phyloP scores from a whole-genome alignment of 2,329 filamentous ascomycete genomes.

The Amesomyces nigricolor region DNA sequence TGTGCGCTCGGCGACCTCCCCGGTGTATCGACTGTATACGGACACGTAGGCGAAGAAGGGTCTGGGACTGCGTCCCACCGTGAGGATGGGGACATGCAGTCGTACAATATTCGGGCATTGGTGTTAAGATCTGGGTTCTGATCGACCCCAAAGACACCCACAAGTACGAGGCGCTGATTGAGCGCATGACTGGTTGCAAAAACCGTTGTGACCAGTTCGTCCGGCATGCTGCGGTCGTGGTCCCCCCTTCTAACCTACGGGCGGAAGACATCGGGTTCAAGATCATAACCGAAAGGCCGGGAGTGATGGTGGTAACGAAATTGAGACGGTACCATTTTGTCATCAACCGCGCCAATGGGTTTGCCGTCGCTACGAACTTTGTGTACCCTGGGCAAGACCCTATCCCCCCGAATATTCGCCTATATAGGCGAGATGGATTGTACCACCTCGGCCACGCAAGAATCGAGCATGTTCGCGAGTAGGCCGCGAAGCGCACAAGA shows the following conservation, averaged over 20 bases:
- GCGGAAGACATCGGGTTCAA: background rate
- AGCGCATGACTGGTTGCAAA: background rate
- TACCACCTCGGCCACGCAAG: no score
- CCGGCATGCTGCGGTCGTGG: background rate
- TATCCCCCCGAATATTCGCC: no score
- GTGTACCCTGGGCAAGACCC: no score
- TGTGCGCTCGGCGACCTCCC: background rate
- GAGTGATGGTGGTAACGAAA: no score
- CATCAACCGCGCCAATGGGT: no score
- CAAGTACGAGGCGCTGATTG: background rate
- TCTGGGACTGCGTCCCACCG: constrained; percentile 4
- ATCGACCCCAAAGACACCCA: background rate
- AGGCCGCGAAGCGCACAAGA: no score
- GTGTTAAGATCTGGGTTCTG: constrained; percentile 1
- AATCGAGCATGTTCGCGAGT: no score
- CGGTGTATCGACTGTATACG: background rate
- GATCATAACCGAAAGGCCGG: background rate
- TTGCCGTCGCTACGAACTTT: no score
- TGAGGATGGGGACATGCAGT: constrained; percentile 4
- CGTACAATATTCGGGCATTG: background rate
- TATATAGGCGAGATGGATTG: no score
- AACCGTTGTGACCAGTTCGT: constrained; percentile 4
- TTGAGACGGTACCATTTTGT: no score
- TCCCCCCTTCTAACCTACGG: background rate
- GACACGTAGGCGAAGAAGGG: background rate